These are phyloP conservation scores for Yarrowia sp. DNA, from an alignment of 805 yeast genomes.

Conservation along the genomic window DNA sequence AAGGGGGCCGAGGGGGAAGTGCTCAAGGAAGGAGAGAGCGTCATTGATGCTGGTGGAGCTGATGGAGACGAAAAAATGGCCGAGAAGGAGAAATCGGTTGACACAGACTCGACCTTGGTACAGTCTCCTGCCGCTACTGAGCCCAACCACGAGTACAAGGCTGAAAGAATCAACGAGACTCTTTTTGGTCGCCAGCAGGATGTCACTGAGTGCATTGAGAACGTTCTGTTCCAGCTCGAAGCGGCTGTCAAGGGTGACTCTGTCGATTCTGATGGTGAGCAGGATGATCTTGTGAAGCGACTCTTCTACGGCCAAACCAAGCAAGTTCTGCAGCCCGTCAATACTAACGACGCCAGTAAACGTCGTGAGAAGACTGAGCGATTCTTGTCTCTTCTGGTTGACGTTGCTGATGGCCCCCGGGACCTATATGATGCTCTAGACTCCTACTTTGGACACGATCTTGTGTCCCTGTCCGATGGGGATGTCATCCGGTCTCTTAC, in stretches of 20 bases:
- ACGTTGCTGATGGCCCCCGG: slow-evolving; percentile 82
- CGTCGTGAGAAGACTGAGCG: slow-evolving; percentile 62
- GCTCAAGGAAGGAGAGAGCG: not conserved
- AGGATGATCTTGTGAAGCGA: slow-evolving; percentile 71
- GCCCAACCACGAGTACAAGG: slow-evolving; percentile 13
- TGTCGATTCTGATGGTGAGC: slow-evolving; percentile 71
- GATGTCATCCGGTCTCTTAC: slow-evolving; percentile 70
- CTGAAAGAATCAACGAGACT: slow-evolving; percentile 42
- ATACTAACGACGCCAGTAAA: slow-evolving; percentile 35
- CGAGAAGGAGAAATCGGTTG: not conserved
- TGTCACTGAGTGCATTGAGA: slow-evolving; percentile 95
- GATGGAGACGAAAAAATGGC: not conserved
- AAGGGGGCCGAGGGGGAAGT: slow-evolving; percentile 34
- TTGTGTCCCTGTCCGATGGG: slow-evolving; percentile 63
- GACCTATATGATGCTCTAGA: slow-evolving; percentile 90
- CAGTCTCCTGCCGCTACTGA: not conserved
- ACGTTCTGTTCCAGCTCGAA: slow-evolving; percentile 85
- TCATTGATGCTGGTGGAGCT: not conserved
- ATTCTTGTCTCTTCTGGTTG: slow-evolving; percentile 76
- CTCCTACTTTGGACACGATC: slow-evolving; percentile 70
- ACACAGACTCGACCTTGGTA: slow-evolving; percentile 2
- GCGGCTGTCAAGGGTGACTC: slow-evolving; percentile 71
- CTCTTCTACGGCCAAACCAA: slow-evolving; percentile 83
- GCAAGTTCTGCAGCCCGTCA: slow-evolving; percentile 54
- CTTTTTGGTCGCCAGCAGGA: slow-evolving; percentile 85